Percentiles rank a stretch among this genome's conserved stretches.
phyloP scores from a whole-genome alignment of 805 yeast genomes.

The Yamadazyma sp. region DNA sequence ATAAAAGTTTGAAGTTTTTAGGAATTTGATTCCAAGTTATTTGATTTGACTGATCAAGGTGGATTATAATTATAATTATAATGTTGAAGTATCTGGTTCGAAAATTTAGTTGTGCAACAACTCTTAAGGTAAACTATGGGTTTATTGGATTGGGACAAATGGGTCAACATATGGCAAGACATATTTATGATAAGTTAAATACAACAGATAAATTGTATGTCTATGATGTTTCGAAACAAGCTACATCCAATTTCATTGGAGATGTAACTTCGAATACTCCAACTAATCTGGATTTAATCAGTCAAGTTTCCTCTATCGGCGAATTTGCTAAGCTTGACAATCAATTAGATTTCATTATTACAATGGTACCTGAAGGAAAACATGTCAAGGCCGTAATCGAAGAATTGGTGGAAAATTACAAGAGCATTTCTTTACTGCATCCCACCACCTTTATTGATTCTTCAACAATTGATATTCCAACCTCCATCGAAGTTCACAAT shows the following conservation, averaged over 20 bases:
- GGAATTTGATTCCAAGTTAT: not conserved
- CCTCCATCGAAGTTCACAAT: constrained; percentile 40
- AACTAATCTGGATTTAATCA: constrained; percentile 13
- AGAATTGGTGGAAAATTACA: constrained; percentile 33
- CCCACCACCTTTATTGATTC: constrained; percentile 42
- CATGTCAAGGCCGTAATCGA: constrained; percentile 43
- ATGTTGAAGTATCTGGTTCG: constrained; percentile 1
- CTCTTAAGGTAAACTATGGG: constrained; percentile 33
- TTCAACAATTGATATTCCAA: constrained; percentile 50
- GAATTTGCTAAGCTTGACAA: constrained; percentile 29
- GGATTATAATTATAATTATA: too few relatives aligned
- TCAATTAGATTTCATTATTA: constrained; percentile 40
- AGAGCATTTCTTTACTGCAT: constrained; percentile 11
- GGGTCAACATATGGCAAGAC: constrained; percentile 56
- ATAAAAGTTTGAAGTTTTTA: not conserved
- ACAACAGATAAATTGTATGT: constrained; percentile 40
- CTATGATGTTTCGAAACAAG: constrained; percentile 37
- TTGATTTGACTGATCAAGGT: too few relatives aligned
- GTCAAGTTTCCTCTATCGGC: constrained; percentile 17
- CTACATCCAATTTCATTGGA: constrained; percentile 22
- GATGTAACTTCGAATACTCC: constrained; percentile 22
- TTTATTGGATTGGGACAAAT: constrained; percentile 57
- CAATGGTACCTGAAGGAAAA: constrained; percentile 55
- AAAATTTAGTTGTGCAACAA: constrained; percentile 1
- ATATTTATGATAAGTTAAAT: constrained; percentile 38